phyloP scores from a whole-genome alignment of 352 stramenopile genomes.

The Globisporangium megalacanthum region DNA sequence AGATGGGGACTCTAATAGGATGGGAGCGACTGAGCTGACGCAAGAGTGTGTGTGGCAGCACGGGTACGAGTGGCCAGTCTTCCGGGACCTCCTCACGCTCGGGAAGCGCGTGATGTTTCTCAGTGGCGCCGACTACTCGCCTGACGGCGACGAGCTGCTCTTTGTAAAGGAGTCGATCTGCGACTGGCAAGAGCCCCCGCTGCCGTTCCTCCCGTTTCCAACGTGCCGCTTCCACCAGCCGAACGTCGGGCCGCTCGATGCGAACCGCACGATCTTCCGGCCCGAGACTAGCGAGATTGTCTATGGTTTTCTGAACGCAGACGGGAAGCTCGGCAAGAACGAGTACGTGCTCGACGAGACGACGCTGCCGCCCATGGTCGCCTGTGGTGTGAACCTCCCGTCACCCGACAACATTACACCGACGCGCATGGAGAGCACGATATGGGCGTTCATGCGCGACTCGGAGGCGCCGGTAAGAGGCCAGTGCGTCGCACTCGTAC shows the following conservation, averaged over 20 bases:
- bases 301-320: slow-evolving; percentile 77
- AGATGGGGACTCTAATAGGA: background rate
- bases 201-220: slow-evolving; percentile 61
- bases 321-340: slow-evolving; percentile 65
- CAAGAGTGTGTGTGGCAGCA: slow-evolving; percentile 18
- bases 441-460: slow-evolving; percentile 45
- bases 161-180: slow-evolving; percentile 76
- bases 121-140: slow-evolving; percentile 68
- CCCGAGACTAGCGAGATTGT: slow-evolving; percentile 83
- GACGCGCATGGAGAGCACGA: slow-evolving; percentile 69
- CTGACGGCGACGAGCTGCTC: slow-evolving; percentile 53
- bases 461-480: slow-evolving; percentile 22
- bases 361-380: slow-evolving; percentile 48
- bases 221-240: slow-evolving; percentile 46
- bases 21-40: too few relatives aligned
- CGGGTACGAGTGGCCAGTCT: slow-evolving; percentile 46
- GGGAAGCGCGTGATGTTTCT: slow-evolving; percentile 79
- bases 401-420: slow-evolving; percentile 83
- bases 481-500: slow-evolving; percentile 51
- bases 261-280: slow-evolving; percentile 62
- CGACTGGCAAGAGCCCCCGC: slow-evolving; percentile 64
- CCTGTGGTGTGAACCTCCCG: slow-evolving; percentile 74
- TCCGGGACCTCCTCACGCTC: slow-evolving; percentile 48
- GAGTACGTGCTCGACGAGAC: slow-evolving; percentile 63
- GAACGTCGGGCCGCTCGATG: slow-evolving; percentile 33